phyloP scores from a whole-genome alignment of 208 protist species.

The Crithidia acanthocephali region DNA sequence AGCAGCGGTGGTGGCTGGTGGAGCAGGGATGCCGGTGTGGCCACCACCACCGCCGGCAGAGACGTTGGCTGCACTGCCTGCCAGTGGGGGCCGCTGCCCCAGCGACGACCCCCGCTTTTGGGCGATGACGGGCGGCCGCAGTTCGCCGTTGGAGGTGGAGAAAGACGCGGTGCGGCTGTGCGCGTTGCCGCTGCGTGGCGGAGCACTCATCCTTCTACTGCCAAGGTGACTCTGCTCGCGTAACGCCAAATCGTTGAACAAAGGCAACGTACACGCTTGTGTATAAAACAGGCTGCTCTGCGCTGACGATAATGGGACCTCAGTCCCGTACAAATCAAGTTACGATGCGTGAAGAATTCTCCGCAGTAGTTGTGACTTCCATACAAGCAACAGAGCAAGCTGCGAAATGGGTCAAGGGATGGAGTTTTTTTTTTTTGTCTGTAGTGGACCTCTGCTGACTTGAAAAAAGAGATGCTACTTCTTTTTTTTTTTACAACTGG shows the following conservation, averaged over 20 bases:
- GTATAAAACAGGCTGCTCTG: too few species aligned
- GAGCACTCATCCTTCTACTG: not conserved
- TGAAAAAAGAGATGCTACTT: too few species aligned
- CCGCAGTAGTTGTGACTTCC: too few species aligned
- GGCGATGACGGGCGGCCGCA: constrained; percentile 14
- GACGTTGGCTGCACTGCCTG: not conserved
- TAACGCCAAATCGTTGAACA: not conserved
- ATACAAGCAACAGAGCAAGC: too few species aligned
- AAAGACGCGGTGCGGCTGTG: constrained; percentile 14
- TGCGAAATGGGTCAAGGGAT: too few species aligned
- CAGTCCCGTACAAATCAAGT: too few species aligned
- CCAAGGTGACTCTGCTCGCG: not conserved
- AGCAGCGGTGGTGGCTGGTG: not conserved
- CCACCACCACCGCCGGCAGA: not conserved
- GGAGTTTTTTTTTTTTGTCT: too few species aligned
- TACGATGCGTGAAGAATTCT: too few species aligned
- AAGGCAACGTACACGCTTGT: too few species aligned
- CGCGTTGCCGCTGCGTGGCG: not conserved
- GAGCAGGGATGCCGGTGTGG: not conserved
- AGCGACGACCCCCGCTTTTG: constrained; percentile 1
- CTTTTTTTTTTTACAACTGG: too few species aligned
- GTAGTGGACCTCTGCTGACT: too few species aligned
- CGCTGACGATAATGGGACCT: too few species aligned
- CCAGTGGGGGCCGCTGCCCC: not conserved
- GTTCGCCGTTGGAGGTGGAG: not conserved